Conservation (phyloP, 371 early-diverging fungal genomes). For the Nematocida displodere region DNA sequence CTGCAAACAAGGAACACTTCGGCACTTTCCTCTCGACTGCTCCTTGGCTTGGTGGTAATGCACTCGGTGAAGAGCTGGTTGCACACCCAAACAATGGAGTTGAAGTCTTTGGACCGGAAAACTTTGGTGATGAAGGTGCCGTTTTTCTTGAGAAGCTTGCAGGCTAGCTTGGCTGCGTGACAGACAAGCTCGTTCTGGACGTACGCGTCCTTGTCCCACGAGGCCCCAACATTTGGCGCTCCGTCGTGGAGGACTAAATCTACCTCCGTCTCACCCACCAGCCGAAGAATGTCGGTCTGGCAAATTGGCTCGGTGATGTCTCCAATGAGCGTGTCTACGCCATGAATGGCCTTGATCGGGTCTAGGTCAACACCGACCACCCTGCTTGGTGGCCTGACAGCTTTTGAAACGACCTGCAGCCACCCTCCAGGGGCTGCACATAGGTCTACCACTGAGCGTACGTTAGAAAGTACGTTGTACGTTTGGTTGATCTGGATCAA, state of each 20-base stretch:
- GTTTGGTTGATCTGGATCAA: conserved; percentile 88
- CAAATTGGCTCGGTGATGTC: conserved; percentile 94
- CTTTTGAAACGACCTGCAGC: conserved; percentile 84
- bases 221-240: conserved; percentile 96
- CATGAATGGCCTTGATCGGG: conserved; percentile 90
- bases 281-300: conserved; percentile 72
- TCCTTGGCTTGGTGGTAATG: conserved; percentile 97
- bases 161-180: conserved; percentile 83
- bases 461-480: conserved; percentile 75
- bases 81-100: conserved; percentile 89
- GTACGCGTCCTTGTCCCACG: conserved; percentile 95
- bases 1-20: conserved; percentile 97
- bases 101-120: conserved; percentile 96
- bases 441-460: conserved; percentile 82
- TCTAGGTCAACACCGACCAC: conserved; percentile 82
- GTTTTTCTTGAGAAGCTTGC: conserved; percentile 81
- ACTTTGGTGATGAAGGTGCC: conserved; percentile 98
- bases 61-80: conserved; percentile 90
- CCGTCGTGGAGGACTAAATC: conserved; percentile 89
- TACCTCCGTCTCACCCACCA: conserved; percentile 93
- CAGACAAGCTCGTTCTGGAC: conserved; percentile 90
- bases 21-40: conserved; percentile 95
- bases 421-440: conserved; percentile 98
- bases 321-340: conserved; percentile 83
- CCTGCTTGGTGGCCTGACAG: conserved; percentile 65